Percentiles rank a stretch among this genome's conserved stretches.
Conservation (phyloP, 2,329 filamentous ascomycete genomes). For the Cordyceps farinosa region DNA sequence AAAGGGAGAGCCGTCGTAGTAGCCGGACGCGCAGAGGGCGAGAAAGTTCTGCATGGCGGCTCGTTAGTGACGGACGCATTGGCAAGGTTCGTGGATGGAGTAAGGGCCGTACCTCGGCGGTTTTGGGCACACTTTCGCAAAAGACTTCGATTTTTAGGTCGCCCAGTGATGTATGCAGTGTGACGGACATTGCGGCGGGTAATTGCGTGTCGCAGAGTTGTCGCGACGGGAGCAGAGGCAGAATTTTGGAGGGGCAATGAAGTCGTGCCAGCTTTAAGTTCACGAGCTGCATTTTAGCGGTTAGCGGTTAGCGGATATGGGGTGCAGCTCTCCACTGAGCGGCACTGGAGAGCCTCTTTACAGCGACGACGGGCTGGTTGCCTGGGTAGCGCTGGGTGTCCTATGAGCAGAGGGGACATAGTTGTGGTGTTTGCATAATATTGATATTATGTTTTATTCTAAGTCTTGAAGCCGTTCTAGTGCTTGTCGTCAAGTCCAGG, state of each 20-base stretch:
- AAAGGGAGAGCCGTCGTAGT: slow-evolving; percentile 72
- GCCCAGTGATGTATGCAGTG: slow-evolving; percentile 82
- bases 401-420: no score
- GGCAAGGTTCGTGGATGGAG: neutral
- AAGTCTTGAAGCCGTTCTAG: no score
- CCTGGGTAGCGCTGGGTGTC: no score
- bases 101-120: slow-evolving; percentile 62
- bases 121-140: slow-evolving; percentile 91
- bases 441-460: no score
- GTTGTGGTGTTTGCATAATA: no score
- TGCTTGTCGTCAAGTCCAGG: no score
- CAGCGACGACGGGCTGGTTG: no score
- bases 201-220: neutral
- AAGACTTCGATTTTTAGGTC: slow-evolving; percentile 95
- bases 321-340: neutral
- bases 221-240: neutral
- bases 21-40: slow-evolving; percentile 74
- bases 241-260: slow-evolving; percentile 6
- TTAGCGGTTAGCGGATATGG: neutral
- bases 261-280: neutral
- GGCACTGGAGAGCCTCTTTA: neutral
- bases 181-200: slow-evolving; percentile 54
- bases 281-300: neutral
- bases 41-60: slow-evolving; percentile 67
- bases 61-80: slow-evolving; percentile 16